Conservation (phyloP, 2,329 filamentous ascomycete genomes). For the Pyrenophora teres region DNA sequence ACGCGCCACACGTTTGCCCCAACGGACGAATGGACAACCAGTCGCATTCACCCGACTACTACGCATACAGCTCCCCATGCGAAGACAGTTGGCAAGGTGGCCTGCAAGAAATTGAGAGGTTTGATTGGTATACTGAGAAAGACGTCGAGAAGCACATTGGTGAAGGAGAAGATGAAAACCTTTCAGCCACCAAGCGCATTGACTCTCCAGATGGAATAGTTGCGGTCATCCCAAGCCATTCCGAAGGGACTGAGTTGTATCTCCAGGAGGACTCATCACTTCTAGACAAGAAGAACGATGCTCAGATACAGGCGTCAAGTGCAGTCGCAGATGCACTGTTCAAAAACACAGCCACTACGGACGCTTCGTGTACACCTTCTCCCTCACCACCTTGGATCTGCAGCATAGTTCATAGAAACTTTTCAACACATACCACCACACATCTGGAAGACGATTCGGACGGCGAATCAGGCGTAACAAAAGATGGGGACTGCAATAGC, state of each 20-base stretch:
- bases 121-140: conserved; percentile 24
- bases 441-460: not conserved
- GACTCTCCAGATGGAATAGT: not conserved
- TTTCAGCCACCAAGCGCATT: not conserved
- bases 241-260: not conserved
- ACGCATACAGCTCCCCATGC: conserved; percentile 8
- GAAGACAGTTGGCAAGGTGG: conserved; percentile 27
- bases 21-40: conserved; percentile 13
- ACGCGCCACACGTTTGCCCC: not conserved
- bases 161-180: not conserved
- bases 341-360: not conserved
- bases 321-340: not conserved
- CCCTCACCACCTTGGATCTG: not conserved
- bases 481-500: not conserved
- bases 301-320: not conserved
- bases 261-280: not conserved
- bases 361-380: not conserved
- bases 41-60: conserved; percentile 10
- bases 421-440: not conserved
- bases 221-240: not conserved
- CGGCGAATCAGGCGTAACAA: not conserved
- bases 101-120: conserved; percentile 27
- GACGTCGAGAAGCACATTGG: not conserved
- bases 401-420: not conserved
- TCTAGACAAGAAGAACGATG: not conserved